These are phyloP conservation scores for Phyllosticta citrichinensis DNA, from an alignment of 2,329 filamentous ascomycete species.

Conservation along the genomic window DNA sequence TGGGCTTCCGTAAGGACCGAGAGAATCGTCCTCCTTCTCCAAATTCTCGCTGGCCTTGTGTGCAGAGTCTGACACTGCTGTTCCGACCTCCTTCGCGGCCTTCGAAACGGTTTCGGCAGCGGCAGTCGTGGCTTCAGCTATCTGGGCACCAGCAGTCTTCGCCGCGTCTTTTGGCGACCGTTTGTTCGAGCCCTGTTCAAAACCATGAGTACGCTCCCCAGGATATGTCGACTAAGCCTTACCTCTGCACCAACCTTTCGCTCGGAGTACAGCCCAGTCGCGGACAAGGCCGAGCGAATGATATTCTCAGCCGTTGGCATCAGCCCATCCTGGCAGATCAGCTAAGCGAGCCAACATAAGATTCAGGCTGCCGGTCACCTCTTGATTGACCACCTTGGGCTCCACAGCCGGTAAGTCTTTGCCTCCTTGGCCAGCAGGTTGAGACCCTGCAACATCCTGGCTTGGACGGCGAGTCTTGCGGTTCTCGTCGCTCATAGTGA, in stretches of 20 bases:
- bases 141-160: background rate
- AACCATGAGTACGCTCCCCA: background rate
- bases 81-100: conserved; percentile 2
- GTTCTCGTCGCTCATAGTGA: conserved; percentile 2
- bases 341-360: background rate
- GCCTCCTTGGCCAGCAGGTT: background rate
- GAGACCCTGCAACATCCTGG: background rate
- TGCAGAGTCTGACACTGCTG: conserved; percentile 6
- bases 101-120: conserved; percentile 6
- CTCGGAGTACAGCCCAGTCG: background rate
- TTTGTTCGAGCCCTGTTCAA: background rate
- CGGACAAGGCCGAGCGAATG: background rate
- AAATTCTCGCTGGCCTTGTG: conserved; percentile 9
- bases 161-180: background rate
- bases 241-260: background rate
- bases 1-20: conserved; percentile 23
- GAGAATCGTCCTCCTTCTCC: conserved; percentile 7
- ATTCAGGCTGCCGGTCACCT: background rate
- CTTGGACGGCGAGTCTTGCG: background rate
- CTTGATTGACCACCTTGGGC: conserved; percentile 7
- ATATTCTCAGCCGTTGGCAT: conserved; percentile 9
- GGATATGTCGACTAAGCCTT: background rate
- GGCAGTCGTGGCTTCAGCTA: background rate
- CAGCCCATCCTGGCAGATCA: conserved; percentile 2
- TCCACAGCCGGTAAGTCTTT: background rate